Conservation (phyloP, 345 rosid species). For the Combretum micranthum region DNA sequence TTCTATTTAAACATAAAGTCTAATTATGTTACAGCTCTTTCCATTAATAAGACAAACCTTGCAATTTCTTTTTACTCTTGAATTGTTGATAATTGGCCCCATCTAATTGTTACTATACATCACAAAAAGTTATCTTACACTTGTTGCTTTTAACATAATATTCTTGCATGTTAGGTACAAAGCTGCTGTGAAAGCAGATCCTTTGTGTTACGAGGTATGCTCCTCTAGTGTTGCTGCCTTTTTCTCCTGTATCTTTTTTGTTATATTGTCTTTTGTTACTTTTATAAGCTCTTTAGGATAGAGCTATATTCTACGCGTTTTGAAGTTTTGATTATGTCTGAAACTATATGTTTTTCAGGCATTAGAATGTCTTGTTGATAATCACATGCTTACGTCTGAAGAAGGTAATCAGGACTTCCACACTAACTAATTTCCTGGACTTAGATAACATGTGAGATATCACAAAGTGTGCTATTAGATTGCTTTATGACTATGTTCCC, state of each 20-base stretch:
- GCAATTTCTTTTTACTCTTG: too few relatives aligned
- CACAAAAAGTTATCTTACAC: too few relatives aligned
- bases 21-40: too few relatives aligned
- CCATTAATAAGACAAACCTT: too few relatives aligned
- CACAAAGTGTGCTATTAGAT: background rate
- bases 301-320: too few relatives aligned
- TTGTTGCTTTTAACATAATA: background rate
- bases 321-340: too few relatives aligned
- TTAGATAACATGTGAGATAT: background rate
- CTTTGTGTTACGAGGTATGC: slow-evolving; percentile 91
- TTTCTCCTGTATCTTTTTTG: background rate
- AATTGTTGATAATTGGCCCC: too few relatives aligned
- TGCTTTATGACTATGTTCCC: background rate
- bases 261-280: too few relatives aligned
- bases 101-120: too few relatives aligned
- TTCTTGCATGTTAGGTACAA: slow-evolving; percentile 61
- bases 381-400: slow-evolving; percentile 90
- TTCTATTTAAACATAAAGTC: too few relatives aligned
- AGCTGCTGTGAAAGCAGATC: slow-evolving; percentile 97
- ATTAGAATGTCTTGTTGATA: slow-evolving; percentile 87
- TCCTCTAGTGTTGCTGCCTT: background rate
- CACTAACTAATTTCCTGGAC: slow-evolving; percentile 1
- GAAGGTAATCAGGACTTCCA: slow-evolving; percentile 50
- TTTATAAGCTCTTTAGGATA: too few relatives aligned
- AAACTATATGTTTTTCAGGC: slow-evolving; percentile 43